Evolutionary conservation across 2,329 filamentous ascomycete species (phyloP).

Genomic region (Cladosporium phlei): DNA sequence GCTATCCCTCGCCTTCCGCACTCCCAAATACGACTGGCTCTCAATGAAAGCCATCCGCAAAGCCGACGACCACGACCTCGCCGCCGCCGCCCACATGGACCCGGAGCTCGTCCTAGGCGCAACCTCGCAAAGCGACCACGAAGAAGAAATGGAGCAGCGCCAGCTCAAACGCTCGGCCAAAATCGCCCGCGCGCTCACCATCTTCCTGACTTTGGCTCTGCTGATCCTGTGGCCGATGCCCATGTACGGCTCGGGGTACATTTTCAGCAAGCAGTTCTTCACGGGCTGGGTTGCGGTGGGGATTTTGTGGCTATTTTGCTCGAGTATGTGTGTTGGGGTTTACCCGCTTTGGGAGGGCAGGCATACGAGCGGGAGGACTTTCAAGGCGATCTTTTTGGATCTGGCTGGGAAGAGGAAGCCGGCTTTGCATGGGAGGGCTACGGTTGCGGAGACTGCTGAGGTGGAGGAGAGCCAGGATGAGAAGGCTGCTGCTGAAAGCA

Average conservation of each 20-base stretch:
- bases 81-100: slow-evolving; percentile 59
- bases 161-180: slow-evolving; percentile 39
- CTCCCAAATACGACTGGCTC: slow-evolving; percentile 78
- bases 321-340: slow-evolving; percentile 66
- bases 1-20: slow-evolving; percentile 65
- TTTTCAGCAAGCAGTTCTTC: slow-evolving; percentile 47
- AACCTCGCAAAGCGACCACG: slow-evolving; percentile 29
- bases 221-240: slow-evolving; percentile 49
- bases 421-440: slow-evolving; percentile 29
- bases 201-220: slow-evolving; percentile 54
- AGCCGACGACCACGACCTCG: slow-evolving; percentile 72
- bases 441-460: slow-evolving; percentile 23
- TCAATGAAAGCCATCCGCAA: slow-evolving; percentile 76
- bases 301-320: slow-evolving; percentile 53
- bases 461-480: neutral
- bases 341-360: slow-evolving; percentile 80
- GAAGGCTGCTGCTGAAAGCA: neutral
- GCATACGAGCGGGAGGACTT: slow-evolving; percentile 57
- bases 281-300: slow-evolving; percentile 43
- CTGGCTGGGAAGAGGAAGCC: slow-evolving; percentile 40
- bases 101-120: slow-evolving; percentile 59
- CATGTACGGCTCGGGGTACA: slow-evolving; percentile 43
- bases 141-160: slow-evolving; percentile 40
- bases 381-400: slow-evolving; percentile 59
- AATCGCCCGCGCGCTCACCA: slow-evolving; percentile 53